phyloP scores from a whole-genome alignment of 495 filamentous ascomycete genomes.

The Achaetomiella virescens region DNA sequence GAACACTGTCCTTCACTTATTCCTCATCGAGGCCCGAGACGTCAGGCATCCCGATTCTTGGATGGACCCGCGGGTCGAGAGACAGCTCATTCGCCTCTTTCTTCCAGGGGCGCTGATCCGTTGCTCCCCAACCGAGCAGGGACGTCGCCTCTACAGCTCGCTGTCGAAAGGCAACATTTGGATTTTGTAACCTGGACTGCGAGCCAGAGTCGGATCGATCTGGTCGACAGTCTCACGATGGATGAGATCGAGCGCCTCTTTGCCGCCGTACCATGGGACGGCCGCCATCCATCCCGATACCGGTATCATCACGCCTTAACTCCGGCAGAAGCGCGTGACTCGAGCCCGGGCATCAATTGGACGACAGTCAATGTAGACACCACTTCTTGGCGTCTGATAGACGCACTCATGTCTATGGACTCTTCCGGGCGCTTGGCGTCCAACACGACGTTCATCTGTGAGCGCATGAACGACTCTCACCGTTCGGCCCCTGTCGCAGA shows the following conservation, averaged over 20 bases:
- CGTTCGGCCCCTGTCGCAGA: too few relatives aligned
- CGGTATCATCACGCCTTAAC: too few relatives aligned
- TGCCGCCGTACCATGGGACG: background rate
- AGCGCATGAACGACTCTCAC: background rate
- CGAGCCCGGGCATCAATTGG: too few relatives aligned
- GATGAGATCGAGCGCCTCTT: background rate
- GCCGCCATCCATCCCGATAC: too few relatives aligned
- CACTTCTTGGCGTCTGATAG: background rate
- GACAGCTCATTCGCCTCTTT: background rate
- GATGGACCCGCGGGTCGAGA: background rate
- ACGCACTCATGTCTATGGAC: background rate
- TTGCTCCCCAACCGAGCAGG: background rate
- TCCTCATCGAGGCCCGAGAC: background rate
- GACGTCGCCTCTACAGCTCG: background rate
- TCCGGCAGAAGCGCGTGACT: too few relatives aligned
- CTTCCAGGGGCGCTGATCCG: slow-evolving; percentile 2
- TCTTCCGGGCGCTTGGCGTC: background rate
- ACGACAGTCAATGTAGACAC: too few relatives aligned
- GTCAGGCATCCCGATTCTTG: background rate
- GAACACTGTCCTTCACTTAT: background rate
- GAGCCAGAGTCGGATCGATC: background rate
- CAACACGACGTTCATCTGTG: background rate
- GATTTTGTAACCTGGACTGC: background rate
- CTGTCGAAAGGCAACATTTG: background rate
- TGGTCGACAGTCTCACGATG: background rate